Conservation (phyloP, 352 stramenopile genomes). For the Phytophthora sansomeana region DNA sequence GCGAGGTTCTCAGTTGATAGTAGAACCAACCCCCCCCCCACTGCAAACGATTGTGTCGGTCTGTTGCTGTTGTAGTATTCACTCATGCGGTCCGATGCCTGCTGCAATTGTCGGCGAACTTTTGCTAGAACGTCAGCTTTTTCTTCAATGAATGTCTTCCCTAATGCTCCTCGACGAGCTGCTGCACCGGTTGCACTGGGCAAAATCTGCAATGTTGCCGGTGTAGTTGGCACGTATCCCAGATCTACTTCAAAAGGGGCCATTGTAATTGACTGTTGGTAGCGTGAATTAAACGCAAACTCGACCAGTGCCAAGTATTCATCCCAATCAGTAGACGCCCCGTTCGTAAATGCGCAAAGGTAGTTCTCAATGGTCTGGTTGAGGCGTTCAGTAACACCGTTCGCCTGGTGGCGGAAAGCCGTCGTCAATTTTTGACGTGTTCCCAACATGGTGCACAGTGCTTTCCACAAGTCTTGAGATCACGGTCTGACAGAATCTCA, state of each 20-base stretch:
- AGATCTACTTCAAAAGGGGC: constrained; percentile 7
- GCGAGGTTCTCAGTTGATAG: constrained; percentile 17
- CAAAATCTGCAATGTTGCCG: not conserved
- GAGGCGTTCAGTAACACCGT: constrained; percentile 18
- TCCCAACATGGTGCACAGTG: constrained; percentile 6
- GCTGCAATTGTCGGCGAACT: constrained; percentile 7
- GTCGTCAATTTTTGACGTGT: constrained; percentile 21
- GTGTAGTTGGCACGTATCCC: constrained; percentile 13
- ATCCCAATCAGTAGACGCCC: constrained; percentile 20
- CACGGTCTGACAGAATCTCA: too few relatives aligned
- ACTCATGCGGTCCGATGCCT: constrained; percentile 12
- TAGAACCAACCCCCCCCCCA: constrained; percentile 9
- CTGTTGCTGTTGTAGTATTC: constrained; percentile 23
- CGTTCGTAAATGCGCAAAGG: constrained; percentile 6
- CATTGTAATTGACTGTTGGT: not conserved
- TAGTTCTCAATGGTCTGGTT: constrained; percentile 34
- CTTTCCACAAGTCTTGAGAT: constrained; percentile 20
- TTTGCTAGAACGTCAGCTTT: constrained; percentile 2
- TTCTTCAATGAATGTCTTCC: constrained; percentile 17
- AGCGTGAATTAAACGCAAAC: constrained; percentile 21
- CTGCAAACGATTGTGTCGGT: constrained; percentile 7
- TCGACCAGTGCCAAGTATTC: constrained; percentile 6
- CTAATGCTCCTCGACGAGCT: not conserved
- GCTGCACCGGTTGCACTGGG: not conserved
- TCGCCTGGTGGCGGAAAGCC: constrained; percentile 18